Evolutionary conservation across 2,329 filamentous ascomycete genomes (phyloP), one percentile per base, ranked within the genome.

Genomic region (Epichloe sibirici): DNA sequence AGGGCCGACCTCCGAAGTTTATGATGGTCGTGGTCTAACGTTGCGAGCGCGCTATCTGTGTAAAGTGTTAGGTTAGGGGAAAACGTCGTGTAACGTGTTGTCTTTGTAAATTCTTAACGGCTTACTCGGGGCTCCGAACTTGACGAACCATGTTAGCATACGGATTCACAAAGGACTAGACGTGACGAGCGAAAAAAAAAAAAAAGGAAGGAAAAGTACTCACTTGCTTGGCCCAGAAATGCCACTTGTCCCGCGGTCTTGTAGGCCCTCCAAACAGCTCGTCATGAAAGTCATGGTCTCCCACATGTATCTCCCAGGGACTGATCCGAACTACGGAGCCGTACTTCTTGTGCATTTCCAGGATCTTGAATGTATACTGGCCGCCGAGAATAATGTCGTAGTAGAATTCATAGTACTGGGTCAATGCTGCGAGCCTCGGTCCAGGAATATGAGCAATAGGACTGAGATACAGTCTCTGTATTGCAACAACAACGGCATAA

Each of bases 371-470:
- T 13, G 62, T 70, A 54, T 72, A 74, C 57, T 70, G 62, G 2
- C 71, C 72, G 5, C 67, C 65, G 5, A 67, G 60, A 43, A 71
- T 51, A 21, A 73, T 61, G 51, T 75, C 71, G 53, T 73, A 73
- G 58, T 72, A 75, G 48, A 67, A 65, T 55, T 71, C 69, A 53
- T 71, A 71, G 61, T 65, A 69, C 49, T 66, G 61, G 48, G 68
- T 70, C 47, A 69, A 56, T 4, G 68, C 69, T 28, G 69, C 67
- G 35, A 72, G 62, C 55, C 58, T 67, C 49, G 69, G 69, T 3
- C 69, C 69, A 0, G 69, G 69, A 45, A 72, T 64, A 51, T 64
- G 61, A 46, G 68, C 62, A 39, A 71, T 61, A 11, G 69, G 68
- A 52, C 69, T 70, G 51, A 71, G 59, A 58, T 62, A 69, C 25